Base-by-base conservation (phyloP, 208 protist genomes). In the Leptomonas pyrrhocoris region DNA sequence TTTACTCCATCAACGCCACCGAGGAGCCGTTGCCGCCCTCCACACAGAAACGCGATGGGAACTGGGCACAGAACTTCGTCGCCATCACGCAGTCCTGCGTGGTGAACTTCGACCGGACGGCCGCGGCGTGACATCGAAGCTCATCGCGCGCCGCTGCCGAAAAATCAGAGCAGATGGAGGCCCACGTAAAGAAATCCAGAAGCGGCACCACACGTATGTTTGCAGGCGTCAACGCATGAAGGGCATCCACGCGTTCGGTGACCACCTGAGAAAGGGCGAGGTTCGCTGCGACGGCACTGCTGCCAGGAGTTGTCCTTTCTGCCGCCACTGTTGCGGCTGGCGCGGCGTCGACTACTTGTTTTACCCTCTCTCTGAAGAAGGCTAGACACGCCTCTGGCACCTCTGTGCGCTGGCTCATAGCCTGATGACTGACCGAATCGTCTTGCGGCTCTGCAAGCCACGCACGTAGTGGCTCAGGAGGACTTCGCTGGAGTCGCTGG, bases 51-150 rank as follows among this genome's bases (percentile, higher is more conserved):
- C 31, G 18, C 6, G 23, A 23, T 18, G 64, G 63, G 34, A 55
- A 67, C n/a, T 62, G 72, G 27, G 63, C n/a, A 30, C 72, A 77
- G 64, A 67, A 77, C 62, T 71, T 64, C 31, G 62, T 63, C 16
- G 50, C 49, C 27, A 68, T 42, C 64, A 71, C 31, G 23, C 46
- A 54, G 48, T 77, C 72, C 40, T 23, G 42, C 15, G 25, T 4
- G 1, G 53, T 19, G 28, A 77, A 54, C 16, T n/a, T 15, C 2
- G n/a, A 16, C 27, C 72, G 63, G 1, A 31, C 31, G 9, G 27
- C 30, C 3, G 57, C 72, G 27, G 49, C 49, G 19, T 53, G 48
- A 18, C 36, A 38, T n/a, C 48, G 49, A 23, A 60, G 34, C 45
- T 19, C 64, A 38, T 13, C 21, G 48, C 43, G 64, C 36, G 61